These are phyloP conservation scores for Tylopilus balloui DNA, from an alignment of 768 basidiomycete genomes.

Conservation along the genomic window DNA sequence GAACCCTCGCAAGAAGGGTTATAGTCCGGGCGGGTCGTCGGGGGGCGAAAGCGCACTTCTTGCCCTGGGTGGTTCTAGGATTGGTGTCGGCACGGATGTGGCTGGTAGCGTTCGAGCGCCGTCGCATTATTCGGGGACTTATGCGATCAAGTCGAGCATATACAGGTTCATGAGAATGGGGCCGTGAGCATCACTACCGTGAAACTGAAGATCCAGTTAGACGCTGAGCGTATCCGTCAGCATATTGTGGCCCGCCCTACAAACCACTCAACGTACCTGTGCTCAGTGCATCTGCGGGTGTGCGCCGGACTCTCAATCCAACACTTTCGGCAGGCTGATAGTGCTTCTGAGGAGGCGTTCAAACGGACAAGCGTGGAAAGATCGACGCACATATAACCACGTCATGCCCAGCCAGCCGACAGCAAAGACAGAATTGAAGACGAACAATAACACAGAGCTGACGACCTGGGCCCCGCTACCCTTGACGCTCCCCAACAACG, in stretches of 20 bases:
- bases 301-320: conserved; percentile 55
- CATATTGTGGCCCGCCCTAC: background rate
- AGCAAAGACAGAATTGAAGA: conserved; percentile 72
- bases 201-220: conserved; percentile 60
- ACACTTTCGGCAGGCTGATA: conserved; percentile 56
- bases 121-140: conserved; percentile 62
- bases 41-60: conserved; percentile 66
- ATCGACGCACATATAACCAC: conserved; percentile 55
- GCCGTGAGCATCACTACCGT: conserved; percentile 55
- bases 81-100: conserved; percentile 67
- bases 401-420: conserved; percentile 70
- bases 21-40: conserved; percentile 62
- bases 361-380: background rate
- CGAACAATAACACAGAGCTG: conserved; percentile 55
- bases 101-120: conserved; percentile 66
- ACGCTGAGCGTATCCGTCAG: conserved; percentile 17
- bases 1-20: conserved; percentile 54
- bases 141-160: conserved; percentile 53
- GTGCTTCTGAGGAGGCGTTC: background rate
- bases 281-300: conserved; percentile 59
- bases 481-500: conserved; percentile 49
- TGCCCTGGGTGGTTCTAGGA: conserved; percentile 53
- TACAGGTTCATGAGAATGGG: conserved; percentile 56
- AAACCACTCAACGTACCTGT: conserved; percentile 33
- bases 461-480: conserved; percentile 45